Percentiles rank a stretch among this genome's conserved stretches.
Conservation (phyloP, 1,284 basidiomycete genomes). For the Ganoderma sp. region DNA sequence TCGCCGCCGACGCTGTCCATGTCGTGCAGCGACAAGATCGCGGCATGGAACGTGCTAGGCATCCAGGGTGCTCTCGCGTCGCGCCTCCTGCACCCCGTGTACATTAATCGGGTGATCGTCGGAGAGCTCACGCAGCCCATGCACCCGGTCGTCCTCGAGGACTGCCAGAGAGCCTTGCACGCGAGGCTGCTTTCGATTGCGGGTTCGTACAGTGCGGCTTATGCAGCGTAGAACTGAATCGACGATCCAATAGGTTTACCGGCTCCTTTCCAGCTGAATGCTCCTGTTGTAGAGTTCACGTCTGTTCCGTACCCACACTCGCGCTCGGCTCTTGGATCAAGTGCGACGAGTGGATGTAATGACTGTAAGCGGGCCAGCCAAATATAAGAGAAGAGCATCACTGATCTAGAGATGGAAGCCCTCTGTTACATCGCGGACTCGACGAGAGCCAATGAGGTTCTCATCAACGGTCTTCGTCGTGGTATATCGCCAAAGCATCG, state of each 20-base stretch:
- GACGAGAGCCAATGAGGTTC: slow-evolving; percentile 53
- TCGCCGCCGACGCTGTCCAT: slow-evolving; percentile 80
- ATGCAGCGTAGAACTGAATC: not conserved
- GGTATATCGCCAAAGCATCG: slow-evolving; percentile 76
- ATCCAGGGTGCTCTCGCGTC: slow-evolving; percentile 83
- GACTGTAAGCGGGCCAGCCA: slow-evolving; percentile 57
- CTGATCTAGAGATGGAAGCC: slow-evolving; percentile 46
- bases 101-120: slow-evolving; percentile 68
- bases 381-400: not conserved
- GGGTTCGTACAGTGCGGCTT: not conserved
- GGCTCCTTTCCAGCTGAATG: slow-evolving; percentile 49
- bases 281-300: slow-evolving; percentile 64
- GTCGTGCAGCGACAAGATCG: slow-evolving; percentile 93
- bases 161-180: slow-evolving; percentile 69
- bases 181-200: slow-evolving; percentile 48
- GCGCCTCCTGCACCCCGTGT: slow-evolving; percentile 64
- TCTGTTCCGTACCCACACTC: slow-evolving; percentile 63
- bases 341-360: slow-evolving; percentile 57
- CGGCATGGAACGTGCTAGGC: slow-evolving; percentile 80
- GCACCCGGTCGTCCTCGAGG: slow-evolving; percentile 49
- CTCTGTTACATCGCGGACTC: slow-evolving; percentile 72
- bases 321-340: slow-evolving; percentile 45
- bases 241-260: slow-evolving; percentile 3
- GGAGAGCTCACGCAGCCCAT: slow-evolving; percentile 64
- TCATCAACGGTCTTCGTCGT: slow-evolving; percentile 79